Base-by-base conservation (phyloP, 108 stramenopile genomes). In the Cyclotella atomus region DNA sequence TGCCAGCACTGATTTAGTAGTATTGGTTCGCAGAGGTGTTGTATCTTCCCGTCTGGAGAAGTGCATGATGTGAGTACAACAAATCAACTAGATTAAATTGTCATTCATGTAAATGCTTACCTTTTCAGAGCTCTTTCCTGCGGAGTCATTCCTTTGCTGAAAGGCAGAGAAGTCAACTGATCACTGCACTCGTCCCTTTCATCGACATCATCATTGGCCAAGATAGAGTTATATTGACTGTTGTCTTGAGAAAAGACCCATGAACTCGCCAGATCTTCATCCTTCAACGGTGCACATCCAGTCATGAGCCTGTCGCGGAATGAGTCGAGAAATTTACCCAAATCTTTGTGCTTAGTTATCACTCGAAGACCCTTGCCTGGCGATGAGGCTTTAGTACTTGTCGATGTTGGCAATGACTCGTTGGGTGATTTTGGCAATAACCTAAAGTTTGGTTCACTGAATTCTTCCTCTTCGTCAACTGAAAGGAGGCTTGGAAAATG, bases 381-480 rank as follows among this genome's bases (percentile, higher is more conserved):
- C 10, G 38, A 25, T 24, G 6, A 23, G 19, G 38, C 1, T 9
- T 46, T 65, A 1, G 24, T 47, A 38, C 35, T 10, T 41, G 34
- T 33, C 9, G 61, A 24, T 66, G 16, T 59, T 35, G 57, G 15
- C 2, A 32, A 32, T 19, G 57, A 30, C 8, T 59, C 25, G 33
- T 6, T 25, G 32, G 65, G 24, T 54, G 24, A 8, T 25, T 23
- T 53, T 21, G 61, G 41, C 23, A 41, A 62, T 1, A 41, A 20
- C 3, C 20, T 34, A 49, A 65, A 65, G 29, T 25, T 30, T 8
- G 54, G 54, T 56, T 59, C 68, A 23, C 54, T 55, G 25, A 70
- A 70, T 55, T 70, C 68, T 45, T 54, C 52, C 43, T 70, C 68
- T 57, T 70, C 68, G 27, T 70, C 68, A 25, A 70, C 68, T 0